Base-by-base conservation (phyloP, 345 rosid genomes). In the Brassica rapa region DNA sequence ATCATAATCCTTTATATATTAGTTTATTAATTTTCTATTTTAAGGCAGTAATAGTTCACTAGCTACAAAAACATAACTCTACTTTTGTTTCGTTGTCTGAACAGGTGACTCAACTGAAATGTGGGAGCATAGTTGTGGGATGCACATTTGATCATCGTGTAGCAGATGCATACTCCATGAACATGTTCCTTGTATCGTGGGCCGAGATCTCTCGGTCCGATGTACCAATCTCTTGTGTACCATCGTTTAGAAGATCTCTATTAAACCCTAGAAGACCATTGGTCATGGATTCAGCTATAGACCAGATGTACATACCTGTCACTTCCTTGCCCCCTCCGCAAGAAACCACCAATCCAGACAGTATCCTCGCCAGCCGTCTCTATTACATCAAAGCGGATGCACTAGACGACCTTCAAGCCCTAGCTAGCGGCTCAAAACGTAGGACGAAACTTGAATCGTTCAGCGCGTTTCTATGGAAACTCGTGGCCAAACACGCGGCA, bases 101-200 rank as follows among this genome's bases (percentile, higher is more conserved):
- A 62, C 74, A 92, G 95, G 91, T 75, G 41, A 88, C 97, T 0
- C 79, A 88, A 32, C 86, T 92, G 1, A 85, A 83, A 76, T 90
- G 97, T 56, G 95, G 93, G 5, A 87, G 93, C 29, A 24, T 89
- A 29, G 89, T 89, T 55, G 87, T 90, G 73, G 94, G 77, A 4
- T 88, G 94, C 80, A 75, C 90, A 29, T 92, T 90, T 63, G 97
- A 92, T 77, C 97, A 90, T 62, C 93, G 97, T 59, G 68, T 89
- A 55, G 87, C 95, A 1, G 95, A 92, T 66, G 97, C 95, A 6
- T 84, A 86, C 77, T 90, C 97, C 3, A 74, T 80, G 82, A 90
- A 92, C 78, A 86, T 92, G 92, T 89, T 92, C 74, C 85, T 90
- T 1, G 74, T 87, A 2, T 86, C 95, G 0, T 92, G 97, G 97